phyloP scores from a whole-genome alignment of 331 rosid genomes.

The Acacia concinna region DNA sequence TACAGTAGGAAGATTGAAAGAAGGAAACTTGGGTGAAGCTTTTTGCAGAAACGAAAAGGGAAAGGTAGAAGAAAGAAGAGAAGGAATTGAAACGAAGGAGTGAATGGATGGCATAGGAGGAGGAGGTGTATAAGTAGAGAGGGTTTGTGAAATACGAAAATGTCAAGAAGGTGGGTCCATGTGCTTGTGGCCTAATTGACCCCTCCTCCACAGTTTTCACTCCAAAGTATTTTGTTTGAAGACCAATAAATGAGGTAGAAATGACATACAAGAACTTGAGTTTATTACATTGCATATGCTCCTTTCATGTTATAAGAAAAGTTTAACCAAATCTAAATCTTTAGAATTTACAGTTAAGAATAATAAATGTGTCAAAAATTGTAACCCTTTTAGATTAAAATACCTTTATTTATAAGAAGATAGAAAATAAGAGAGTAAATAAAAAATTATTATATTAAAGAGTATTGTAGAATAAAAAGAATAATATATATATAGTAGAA shows the following conservation, averaged over 20 bases:
- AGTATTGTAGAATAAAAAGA: no score
- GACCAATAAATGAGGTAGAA: neutral
- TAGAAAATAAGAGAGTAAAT: no score
- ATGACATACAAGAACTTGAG: neutral
- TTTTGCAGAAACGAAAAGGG: conserved; percentile 19
- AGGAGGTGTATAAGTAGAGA: conserved; percentile 40
- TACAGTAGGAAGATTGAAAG: conserved; percentile 23
- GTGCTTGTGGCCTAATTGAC: conserved; percentile 33
- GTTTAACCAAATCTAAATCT: no score
- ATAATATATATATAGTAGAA: no score
- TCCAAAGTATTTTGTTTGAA: neutral
- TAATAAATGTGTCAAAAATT: no score
- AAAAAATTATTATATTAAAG: no score
- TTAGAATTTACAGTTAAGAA: no score
- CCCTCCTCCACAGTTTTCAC: conserved; percentile 28
- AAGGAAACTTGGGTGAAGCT: conserved; percentile 25
- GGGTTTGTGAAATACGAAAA: conserved; percentile 45
- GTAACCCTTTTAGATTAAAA: no score
- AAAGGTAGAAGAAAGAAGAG: conserved; percentile 2
- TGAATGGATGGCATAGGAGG: conserved; percentile 37
- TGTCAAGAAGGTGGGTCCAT: conserved; percentile 51
- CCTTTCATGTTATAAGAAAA: no score
- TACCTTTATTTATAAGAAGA: no score
- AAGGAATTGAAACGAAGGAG: conserved; percentile 27
- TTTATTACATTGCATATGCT: neutral